Conservation (phyloP, 2,329 filamentous ascomycete genomes). For the Anisogramma anomala region DNA sequence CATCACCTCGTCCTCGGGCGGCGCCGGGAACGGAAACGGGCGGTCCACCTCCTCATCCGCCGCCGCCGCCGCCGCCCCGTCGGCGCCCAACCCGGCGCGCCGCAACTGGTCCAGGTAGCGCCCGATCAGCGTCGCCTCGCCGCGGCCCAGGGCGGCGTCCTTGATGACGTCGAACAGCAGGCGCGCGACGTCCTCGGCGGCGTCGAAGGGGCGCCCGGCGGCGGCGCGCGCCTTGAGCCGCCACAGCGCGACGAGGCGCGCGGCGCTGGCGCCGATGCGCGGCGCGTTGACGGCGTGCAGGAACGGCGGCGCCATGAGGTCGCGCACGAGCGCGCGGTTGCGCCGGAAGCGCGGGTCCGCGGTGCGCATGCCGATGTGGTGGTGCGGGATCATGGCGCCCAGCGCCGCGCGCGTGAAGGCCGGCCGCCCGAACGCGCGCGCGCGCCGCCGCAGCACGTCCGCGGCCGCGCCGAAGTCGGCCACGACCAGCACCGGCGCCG, state of each 20-base stretch:
- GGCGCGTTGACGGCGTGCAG: conserved; percentile 24
- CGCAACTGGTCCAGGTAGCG: not conserved
- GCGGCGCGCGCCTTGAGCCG: conserved; percentile 21
- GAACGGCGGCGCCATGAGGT: conserved; percentile 28
- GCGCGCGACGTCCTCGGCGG: conserved; percentile 20
- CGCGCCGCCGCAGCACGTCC: conserved; percentile 8
- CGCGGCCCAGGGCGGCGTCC: not conserved
- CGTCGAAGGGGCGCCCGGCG: conserved; percentile 22
- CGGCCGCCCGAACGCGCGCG: conserved; percentile 13
- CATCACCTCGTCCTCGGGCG: not conserved
- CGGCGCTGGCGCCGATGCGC: conserved; percentile 15
- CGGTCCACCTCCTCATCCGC: too few species aligned
- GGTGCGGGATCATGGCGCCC: conserved; percentile 16
- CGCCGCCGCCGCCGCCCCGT: too few species aligned
- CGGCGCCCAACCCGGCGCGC: not conserved
- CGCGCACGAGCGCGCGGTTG: conserved; percentile 24
- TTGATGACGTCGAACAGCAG: conserved; percentile 1
- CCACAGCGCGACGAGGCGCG: conserved; percentile 26
- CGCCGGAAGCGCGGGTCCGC: conserved; percentile 22
- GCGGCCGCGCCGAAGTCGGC: conserved; percentile 7
- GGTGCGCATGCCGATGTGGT: conserved; percentile 24
- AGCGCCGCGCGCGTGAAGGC: conserved; percentile 17
- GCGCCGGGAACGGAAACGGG: not conserved
- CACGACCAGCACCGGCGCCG: not conserved
- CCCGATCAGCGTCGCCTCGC: not conserved